These are phyloP conservation scores for Tricholoma bakamatsutake DNA, from an alignment of 768 basidiomycete species.

Conservation along the genomic window DNA sequence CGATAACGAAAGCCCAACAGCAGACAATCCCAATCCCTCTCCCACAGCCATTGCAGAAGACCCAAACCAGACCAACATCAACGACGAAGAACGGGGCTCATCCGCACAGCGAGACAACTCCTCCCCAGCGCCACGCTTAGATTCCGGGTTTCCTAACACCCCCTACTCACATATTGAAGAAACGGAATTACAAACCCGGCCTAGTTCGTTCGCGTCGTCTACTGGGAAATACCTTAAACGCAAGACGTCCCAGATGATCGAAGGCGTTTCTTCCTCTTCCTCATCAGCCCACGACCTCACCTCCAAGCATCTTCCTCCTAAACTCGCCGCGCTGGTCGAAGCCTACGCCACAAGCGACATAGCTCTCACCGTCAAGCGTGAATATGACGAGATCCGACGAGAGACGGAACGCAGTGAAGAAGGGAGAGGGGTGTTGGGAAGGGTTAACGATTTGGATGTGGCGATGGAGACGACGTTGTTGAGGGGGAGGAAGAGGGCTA, in stretches of 20 bases:
- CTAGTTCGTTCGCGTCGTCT: no score
- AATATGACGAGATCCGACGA: constrained; percentile 47
- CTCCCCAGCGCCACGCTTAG: constrained; percentile 23
- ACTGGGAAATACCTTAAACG: no score
- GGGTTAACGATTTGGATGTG: constrained; percentile 51
- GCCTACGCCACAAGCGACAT: no score
- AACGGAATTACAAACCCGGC: constrained; percentile 47
- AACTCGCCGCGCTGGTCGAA: no score
- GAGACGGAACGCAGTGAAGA: constrained; percentile 23
- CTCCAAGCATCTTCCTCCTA: no score
- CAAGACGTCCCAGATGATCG: no score
- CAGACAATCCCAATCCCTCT: constrained; percentile 3
- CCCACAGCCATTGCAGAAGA: constrained; percentile 25
- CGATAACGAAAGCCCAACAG: constrained; percentile 21
- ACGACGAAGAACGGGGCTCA: no score
- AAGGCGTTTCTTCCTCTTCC: no score
- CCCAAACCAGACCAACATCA: no score
- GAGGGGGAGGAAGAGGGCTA: constrained; percentile 73
- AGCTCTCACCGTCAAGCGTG: constrained; percentile 48
- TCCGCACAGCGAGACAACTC: constrained; percentile 18
- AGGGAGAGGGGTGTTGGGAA: constrained; percentile 23
- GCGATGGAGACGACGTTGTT: constrained; percentile 61
- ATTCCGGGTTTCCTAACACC: not conserved
- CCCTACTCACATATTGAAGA: no score
- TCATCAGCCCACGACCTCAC: no score